A percentile compares a stretch with the other conserved stretches of the same genome.
Conservation (phyloP, 768 basidiomycete species). For the Lenzites betulinus region DNA sequence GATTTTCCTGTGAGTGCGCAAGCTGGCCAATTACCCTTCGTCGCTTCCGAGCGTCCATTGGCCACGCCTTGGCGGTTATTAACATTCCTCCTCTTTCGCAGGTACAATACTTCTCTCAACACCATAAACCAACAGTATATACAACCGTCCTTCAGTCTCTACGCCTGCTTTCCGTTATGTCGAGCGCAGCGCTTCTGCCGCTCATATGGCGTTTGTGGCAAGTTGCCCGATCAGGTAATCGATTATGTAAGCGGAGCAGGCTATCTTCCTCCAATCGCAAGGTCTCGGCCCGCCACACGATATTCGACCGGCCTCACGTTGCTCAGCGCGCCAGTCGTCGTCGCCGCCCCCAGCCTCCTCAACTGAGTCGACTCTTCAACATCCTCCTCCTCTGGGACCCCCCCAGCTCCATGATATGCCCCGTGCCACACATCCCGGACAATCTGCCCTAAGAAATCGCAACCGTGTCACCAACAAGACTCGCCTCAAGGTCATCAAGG, state of each 20-base stretch:
- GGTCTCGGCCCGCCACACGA: slow-evolving; percentile 25
- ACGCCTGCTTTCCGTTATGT: not conserved
- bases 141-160: not conserved
- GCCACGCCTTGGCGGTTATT: not conserved
- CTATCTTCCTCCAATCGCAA: slow-evolving; percentile 9
- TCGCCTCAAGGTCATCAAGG: slow-evolving; percentile 81
- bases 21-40: not conserved
- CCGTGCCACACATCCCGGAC: slow-evolving; percentile 75
- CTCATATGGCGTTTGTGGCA: not conserved
- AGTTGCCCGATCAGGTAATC: slow-evolving; percentile 4
- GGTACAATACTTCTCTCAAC: not conserved
- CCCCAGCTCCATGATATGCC: slow-evolving; percentile 81
- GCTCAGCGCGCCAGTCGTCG: slow-evolving; percentile 31
- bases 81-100: not conserved
- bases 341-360: slow-evolving; percentile 32
- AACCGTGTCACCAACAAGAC: slow-evolving; percentile 94
- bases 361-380: slow-evolving; percentile 23
- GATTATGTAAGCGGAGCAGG: slow-evolving; percentile 17
- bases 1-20: not conserved
- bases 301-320: slow-evolving; percentile 29
- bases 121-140: not conserved
- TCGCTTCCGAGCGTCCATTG: not conserved
- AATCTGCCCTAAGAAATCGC: slow-evolving; percentile 80
- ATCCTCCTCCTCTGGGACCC: slow-evolving; percentile 34
- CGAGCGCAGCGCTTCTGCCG: too few relatives aligned